A percentile compares a stretch with the other conserved stretches of the same genome.
Evolutionary conservation across 148 eudicot genomes (phyloP).

Genomic region (Suaeda aralocaspica): DNA sequence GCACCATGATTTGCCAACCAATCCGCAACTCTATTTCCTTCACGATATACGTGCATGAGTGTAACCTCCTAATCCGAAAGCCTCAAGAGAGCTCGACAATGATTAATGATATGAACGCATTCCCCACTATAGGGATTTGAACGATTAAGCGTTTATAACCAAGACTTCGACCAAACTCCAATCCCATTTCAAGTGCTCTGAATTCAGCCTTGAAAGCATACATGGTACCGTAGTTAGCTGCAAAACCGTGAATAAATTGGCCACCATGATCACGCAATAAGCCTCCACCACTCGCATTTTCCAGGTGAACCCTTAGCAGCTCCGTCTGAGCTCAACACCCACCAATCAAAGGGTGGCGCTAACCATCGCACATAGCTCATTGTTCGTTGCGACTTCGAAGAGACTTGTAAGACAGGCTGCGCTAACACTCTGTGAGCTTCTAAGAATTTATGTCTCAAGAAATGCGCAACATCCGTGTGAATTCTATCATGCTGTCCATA

Average conservation of each 20-base stretch:
- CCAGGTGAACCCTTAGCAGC: background rate
- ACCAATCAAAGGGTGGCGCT: no score
- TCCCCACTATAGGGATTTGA: no score
- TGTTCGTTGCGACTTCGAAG: no score
- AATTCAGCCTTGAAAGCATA: background rate
- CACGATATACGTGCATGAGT: no score
- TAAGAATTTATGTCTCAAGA: background rate
- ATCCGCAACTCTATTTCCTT: no score
- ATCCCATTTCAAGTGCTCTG: background rate
- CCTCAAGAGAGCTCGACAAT: no score
- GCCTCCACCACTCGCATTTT: background rate
- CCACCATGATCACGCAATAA: background rate
- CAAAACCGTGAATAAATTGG: background rate
- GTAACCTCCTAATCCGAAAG: background rate
- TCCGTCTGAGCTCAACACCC: background rate
- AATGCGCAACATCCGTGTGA: no score
- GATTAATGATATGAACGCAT: no score
- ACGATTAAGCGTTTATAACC: background rate
- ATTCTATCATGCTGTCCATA: background rate
- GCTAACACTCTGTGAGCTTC: background rate
- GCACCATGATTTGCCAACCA: no score
- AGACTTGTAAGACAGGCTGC: no score
- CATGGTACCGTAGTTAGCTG: no score
- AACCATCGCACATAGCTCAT: no score
- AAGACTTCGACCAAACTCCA: background rate